Conservation (phyloP, 805 yeast genomes). For the Ogataea glucozyma region DNA sequence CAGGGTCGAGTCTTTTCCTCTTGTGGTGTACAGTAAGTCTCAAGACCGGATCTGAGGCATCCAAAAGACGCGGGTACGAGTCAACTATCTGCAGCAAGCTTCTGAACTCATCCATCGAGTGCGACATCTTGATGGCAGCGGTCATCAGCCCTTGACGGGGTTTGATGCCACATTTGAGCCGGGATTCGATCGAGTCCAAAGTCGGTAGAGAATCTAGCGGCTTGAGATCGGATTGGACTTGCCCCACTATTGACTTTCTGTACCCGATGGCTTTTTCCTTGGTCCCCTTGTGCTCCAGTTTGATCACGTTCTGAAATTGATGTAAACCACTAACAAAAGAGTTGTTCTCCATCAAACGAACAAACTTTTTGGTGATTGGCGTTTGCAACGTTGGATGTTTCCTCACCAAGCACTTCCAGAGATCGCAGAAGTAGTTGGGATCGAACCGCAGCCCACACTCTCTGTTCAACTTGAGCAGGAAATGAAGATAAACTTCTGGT, state of each 20-base stretch:
- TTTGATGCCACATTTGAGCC: conserved; percentile 28
- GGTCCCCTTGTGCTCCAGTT: conserved; percentile 1
- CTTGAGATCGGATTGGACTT: conserved; percentile 9
- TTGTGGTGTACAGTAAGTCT: conserved; percentile 26
- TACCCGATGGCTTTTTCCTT: not conserved
- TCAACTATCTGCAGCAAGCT: conserved; percentile 18
- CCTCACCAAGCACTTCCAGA: conserved; percentile 24
- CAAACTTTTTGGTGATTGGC: conserved; percentile 22
- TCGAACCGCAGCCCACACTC: conserved; percentile 21
- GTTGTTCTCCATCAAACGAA: conserved; percentile 4
- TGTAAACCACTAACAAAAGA: conserved; percentile 1
- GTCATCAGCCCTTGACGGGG: conserved; percentile 23
- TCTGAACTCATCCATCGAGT: conserved; percentile 18
- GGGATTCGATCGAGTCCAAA: conserved; percentile 24
- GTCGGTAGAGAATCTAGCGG: conserved; percentile 15
- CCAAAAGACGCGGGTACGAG: conserved; percentile 14
- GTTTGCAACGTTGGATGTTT: conserved; percentile 25
- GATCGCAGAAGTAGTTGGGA: conserved; percentile 18
- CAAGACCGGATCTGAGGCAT: conserved; percentile 15
- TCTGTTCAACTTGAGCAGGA: conserved; percentile 32
- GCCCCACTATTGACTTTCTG: conserved; percentile 10
- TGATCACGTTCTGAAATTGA: conserved; percentile 11
- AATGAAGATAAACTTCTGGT: conserved; percentile 24
- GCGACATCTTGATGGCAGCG: conserved; percentile 14
- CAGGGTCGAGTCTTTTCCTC: conserved; percentile 17